Percentiles rank a stretch among this genome's conserved stretches.
Evolutionary conservation across 179 eudicot species (phyloP).

Genomic region (Beta corolliflora): DNA sequence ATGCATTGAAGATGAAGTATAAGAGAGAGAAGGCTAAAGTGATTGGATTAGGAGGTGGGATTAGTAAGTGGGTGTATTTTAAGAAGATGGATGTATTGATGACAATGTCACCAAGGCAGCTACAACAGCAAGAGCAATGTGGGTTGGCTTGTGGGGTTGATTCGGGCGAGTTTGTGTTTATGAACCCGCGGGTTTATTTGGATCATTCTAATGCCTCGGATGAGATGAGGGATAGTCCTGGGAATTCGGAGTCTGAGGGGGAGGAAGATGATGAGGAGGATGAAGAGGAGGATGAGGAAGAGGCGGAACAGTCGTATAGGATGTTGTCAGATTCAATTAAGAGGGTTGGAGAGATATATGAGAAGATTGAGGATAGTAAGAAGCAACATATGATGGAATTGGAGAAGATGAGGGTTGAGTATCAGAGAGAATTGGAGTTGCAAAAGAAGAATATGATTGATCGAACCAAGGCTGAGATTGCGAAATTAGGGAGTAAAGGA

Average conservation of each 20-base stretch:
- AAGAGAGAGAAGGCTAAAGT: constrained; percentile 68
- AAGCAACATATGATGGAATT: constrained; percentile 86
- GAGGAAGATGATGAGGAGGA: constrained; percentile 40
- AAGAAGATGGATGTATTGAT: constrained; percentile 82
- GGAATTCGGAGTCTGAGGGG: constrained; percentile 51
- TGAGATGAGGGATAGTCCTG: constrained; percentile 98
- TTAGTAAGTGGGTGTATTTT: constrained; percentile 72
- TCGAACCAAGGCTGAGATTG: constrained; percentile 71
- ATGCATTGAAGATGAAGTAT: constrained; percentile 72
- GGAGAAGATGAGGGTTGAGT: constrained; percentile 85
- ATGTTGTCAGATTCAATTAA: constrained; percentile 75
- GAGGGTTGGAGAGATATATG: constrained; percentile 86
- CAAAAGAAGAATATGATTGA: constrained; percentile 92
- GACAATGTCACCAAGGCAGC: constrained; percentile 51
- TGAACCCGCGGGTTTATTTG: constrained; percentile 66
- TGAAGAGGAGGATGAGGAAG: constrained; percentile 32
- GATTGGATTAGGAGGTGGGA: constrained; percentile 37
- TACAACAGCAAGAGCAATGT: constrained; percentile 52
- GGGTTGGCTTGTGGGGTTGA: constrained; percentile 92
- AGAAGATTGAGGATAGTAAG: constrained; percentile 79
- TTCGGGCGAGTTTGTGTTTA: constrained; percentile 94
- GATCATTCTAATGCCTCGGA: constrained; percentile 65
- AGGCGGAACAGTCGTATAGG: constrained; percentile 46
- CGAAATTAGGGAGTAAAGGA: constrained; percentile 54
- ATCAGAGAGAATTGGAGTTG: constrained; percentile 80